Evolutionary conservation across 2,329 filamentous ascomycete species (phyloP).

Genomic region (Colletotrichum musicola): DNA sequence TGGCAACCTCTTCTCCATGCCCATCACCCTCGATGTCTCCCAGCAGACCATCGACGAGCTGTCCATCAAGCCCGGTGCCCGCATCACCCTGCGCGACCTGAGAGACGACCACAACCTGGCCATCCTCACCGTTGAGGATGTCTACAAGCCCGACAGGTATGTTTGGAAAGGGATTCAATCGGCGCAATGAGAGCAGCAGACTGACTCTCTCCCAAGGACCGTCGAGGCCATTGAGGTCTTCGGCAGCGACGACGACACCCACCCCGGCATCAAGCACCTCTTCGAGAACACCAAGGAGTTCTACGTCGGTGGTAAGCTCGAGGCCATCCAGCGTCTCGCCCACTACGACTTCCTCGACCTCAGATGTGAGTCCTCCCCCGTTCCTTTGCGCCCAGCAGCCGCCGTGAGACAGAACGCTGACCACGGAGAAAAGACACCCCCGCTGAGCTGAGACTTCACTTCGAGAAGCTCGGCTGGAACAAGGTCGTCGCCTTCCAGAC

Average conservation of each 20-base stretch:
- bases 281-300: slow-evolving; percentile 84
- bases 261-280: slow-evolving; percentile 94
- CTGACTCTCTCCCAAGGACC: slow-evolving; percentile 62
- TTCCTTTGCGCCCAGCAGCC: background rate
- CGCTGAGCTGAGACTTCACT: slow-evolving; percentile 93
- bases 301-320: slow-evolving; percentile 95
- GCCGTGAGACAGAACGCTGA: slow-evolving; percentile 33
- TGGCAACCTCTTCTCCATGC: slow-evolving; percentile 95
- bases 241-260: slow-evolving; percentile 87
- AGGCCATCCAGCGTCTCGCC: slow-evolving; percentile 93
- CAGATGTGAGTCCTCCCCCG: slow-evolving; percentile 73
- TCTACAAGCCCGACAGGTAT: slow-evolving; percentile 96
- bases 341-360: slow-evolving; percentile 99
- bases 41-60: slow-evolving; percentile 80
- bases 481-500: slow-evolving; percentile 99
- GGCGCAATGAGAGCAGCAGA: slow-evolving; percentile 64
- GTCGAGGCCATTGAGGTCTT: slow-evolving; percentile 96
- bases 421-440: slow-evolving; percentile 74
- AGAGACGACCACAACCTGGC: slow-evolving; percentile 96
- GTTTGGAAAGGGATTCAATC: slow-evolving; percentile 46
- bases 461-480: slow-evolving; percentile 99
- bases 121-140: slow-evolving; percentile 94
- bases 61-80: slow-evolving; percentile 82
- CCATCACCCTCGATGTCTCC: slow-evolving; percentile 91
- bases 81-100: slow-evolving; percentile 92